These are phyloP conservation scores for Coniochaeta hoffmannii DNA, from an alignment of 2,329 filamentous ascomycete species.

Conservation along the genomic window DNA sequence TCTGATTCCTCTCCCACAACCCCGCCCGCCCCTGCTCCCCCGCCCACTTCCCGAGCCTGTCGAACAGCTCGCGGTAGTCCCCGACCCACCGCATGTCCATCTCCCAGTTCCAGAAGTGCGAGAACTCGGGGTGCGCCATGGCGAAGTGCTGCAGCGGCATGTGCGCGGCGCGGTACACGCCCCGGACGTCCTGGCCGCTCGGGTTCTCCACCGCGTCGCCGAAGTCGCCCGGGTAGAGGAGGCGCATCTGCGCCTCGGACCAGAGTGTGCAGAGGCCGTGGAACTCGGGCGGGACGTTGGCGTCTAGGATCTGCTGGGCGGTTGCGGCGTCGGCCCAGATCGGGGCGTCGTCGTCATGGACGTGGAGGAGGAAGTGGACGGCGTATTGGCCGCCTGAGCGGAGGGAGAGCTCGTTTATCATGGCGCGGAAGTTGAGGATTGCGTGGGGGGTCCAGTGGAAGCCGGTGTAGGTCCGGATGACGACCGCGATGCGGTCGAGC, in stretches of 20 bases:
- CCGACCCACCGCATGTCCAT: conserved; percentile 61
- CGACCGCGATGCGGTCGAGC: conserved; percentile 60
- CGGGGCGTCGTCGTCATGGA: conserved; percentile 69
- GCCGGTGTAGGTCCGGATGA: conserved; percentile 74
- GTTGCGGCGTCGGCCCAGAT: conserved; percentile 75
- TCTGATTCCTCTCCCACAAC: conserved; percentile 71
- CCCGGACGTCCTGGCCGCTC: conserved; percentile 51
- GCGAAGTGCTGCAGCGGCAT: conserved; percentile 59
- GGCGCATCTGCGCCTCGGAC: conserved; percentile 77
- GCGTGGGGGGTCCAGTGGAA: conserved; percentile 73
- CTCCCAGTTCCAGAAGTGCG: conserved; percentile 65
- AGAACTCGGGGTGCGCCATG: conserved; percentile 54
- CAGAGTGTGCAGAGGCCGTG: conserved; percentile 73
- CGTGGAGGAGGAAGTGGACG: conserved; percentile 77
- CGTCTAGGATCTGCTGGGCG: conserved; percentile 62
- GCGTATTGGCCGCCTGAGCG: conserved; percentile 75
- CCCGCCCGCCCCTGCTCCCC: conserved; percentile 59
- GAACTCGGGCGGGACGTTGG: conserved; percentile 66
- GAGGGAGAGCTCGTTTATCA: conserved; percentile 72
- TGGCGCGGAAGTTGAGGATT: conserved; percentile 71
- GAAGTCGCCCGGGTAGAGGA: conserved; percentile 67
- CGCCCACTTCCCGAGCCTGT: conserved; percentile 59
- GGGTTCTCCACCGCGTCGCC: conserved; percentile 58
- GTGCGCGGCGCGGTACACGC: conserved; percentile 61
- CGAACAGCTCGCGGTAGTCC: conserved; percentile 66